phyloP scores from a whole-genome alignment of 202 grass and related monocot species.

The Panicum virgatum region DNA sequence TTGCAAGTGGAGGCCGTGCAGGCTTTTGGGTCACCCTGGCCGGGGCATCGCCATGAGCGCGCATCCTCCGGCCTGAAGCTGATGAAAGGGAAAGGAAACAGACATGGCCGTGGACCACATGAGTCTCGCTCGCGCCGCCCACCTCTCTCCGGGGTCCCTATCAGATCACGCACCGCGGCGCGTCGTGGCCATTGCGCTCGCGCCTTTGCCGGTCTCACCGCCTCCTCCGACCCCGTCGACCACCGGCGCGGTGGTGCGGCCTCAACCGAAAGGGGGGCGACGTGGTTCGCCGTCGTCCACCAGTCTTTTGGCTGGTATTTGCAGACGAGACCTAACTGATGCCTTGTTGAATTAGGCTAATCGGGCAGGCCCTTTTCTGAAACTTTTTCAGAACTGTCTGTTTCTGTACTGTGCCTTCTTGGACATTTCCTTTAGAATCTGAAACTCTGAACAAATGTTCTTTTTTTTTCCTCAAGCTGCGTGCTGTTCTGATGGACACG shows the following conservation, averaged over 20 bases:
- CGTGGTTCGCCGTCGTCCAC: neutral
- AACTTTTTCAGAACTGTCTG: neutral
- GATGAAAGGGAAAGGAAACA: constrained; percentile 80
- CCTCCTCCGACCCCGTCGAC: neutral
- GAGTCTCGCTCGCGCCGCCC: neutral
- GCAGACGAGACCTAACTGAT: neutral
- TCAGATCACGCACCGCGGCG: constrained; percentile 3
- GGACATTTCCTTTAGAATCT: neutral
- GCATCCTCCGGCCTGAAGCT: neutral
- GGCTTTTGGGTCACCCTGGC: constrained; percentile 32
- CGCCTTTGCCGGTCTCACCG: neutral
- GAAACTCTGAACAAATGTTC: neutral
- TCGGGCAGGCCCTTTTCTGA: neutral
- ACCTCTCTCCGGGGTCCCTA: constrained; percentile 39
- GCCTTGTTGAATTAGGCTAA: neutral
- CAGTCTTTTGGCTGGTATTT: neutral
- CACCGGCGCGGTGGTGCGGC: constrained; percentile 6
- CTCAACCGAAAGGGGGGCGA: neutral
- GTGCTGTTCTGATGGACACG: neutral
- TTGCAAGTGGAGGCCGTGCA: constrained; percentile 9
- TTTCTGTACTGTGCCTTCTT: neutral
- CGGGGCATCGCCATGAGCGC: neutral
- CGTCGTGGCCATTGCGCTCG: constrained; percentile 1
- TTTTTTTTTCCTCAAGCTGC: neutral
- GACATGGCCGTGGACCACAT: constrained; percentile 52